phyloP scores from a whole-genome alignment of 1,284 basidiomycete species.

The Papiliotrema laurentii region DNA sequence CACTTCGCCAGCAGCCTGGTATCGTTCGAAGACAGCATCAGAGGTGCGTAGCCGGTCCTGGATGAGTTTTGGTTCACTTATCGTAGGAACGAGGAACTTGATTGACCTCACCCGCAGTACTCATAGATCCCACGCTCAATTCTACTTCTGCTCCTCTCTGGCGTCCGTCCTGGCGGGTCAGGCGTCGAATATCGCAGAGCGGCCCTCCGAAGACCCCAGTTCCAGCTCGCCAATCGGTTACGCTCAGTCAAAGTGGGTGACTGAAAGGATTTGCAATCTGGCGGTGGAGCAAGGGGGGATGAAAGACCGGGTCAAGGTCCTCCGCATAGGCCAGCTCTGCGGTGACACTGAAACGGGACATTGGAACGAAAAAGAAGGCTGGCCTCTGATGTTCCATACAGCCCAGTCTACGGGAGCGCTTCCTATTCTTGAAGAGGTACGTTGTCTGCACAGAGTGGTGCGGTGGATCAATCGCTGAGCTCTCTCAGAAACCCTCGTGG shows the following conservation, averaged over 20 bases:
- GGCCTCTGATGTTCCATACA: constrained; percentile 42
- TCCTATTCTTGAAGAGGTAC: constrained; percentile 37
- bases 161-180: constrained; percentile 26
- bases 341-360: constrained; percentile 41
- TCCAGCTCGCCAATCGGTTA: constrained; percentile 46
- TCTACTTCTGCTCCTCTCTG: constrained; percentile 34
- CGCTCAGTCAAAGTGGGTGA: constrained; percentile 50
- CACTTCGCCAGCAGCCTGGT: constrained; percentile 36
- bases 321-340: constrained; percentile 45
- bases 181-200: constrained; percentile 19
- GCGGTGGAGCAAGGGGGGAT: constrained; percentile 13
- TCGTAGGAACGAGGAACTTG: constrained; percentile 23
- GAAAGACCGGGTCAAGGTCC: constrained; percentile 16
- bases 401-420: constrained; percentile 35
- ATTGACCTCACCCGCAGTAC: constrained; percentile 16
- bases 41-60: constrained; percentile 13
- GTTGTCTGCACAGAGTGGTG: not conserved
- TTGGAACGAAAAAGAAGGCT: constrained; percentile 51
- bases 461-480: not conserved
- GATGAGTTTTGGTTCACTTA: not conserved
- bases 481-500: constrained; percentile 41
- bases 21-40: constrained; percentile 33
- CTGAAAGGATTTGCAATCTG: constrained; percentile 42
- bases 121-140: not conserved
- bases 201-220: constrained; percentile 31